Evolutionary conservation across 768 basidiomycete genomes (phyloP), one percentile per base, ranked within the genome.

Genomic region (Pleurotus djamor): DNA sequence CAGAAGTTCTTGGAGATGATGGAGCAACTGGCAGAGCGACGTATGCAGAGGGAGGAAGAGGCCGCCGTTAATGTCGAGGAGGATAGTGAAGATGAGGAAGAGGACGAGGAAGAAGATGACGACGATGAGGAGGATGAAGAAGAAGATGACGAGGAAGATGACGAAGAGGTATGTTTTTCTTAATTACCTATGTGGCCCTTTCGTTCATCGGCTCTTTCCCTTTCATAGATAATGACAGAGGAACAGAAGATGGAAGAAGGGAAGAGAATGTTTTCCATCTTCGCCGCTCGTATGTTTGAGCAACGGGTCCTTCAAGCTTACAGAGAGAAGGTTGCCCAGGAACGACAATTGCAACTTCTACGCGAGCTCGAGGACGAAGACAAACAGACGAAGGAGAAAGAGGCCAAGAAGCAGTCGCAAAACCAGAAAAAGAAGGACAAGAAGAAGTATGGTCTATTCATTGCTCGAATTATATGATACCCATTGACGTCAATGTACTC

Each of bases 351-450:
- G 61, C 96, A 98, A 66, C 82, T 99, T 17, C 79, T 99, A 59
- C 87, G 92, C 34, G 97, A 98, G 70, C 84, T 99, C 12, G 96
- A 97, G 72, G 95, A 96, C 65, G 97, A 98, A 76, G 92, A 96
- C 68, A 92, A 92, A 73, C 74, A 84, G 34, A 81, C 86, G 51
- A 89, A 89, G 69, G 94, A 97, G 69, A 84, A 86, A 65, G 96
- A 97, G 76, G 90, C 87, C 58, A 96, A 97, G 83, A 92, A 93
- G 72, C 91, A 91, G 71, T 91, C 88, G 62, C 92, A 94, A 76
- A 95, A 97, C 83, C 96, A 96, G 83, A 98, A 97, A 83, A 99
- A 98, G 82, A 97, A 98, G 74, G 98, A 98, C 80, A 95, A 94
- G 83, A 81, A 81, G 72, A 88, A 79, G 95, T 96, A 65, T 57